Base-by-base conservation (phyloP, 2,329 filamentous ascomycete species). In the Aspergillus flavus region DNA sequence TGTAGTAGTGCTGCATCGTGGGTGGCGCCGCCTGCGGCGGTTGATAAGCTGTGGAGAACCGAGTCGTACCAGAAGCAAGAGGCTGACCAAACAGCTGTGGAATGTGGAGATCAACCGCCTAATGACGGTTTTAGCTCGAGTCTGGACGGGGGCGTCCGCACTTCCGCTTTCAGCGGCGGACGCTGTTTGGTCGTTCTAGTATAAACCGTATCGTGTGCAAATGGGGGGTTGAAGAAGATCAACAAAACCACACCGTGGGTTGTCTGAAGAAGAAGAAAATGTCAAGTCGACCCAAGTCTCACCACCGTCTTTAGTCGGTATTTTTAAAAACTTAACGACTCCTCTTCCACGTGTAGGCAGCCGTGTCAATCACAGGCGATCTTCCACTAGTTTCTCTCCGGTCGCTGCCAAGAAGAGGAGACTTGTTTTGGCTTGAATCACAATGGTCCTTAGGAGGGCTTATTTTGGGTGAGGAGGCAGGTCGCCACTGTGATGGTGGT, bases 11-110 rank as follows among this genome's bases (percentile, higher is more conserved):
- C 64, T 50, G 59, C 52, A 39, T 34, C 16, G 48, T 52, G 57
- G 53, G 66, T 64, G 72, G 66, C 64, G 68, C 73, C 72, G 72
- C 65, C 68, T 69, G 68, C 71, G 67, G 70, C 66, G 66, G 67
- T 64, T 67, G 63, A 65, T 62, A 53, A 63, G 58, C 32, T 66
- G 71, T 72, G 72, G 72, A 58, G 71, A 71, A 68, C 57, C 50
- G 59, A 55, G 19, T 57, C 57, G 23, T 57, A 30, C 46, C 46
- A 41, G 57, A 59, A 32, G 14, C 39, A n/a, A 28, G 21, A 36
- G 54, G 59, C 39, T 65, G 62, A 50, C 61, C 70, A 66, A 69
- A 68, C 67, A 62, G 62, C 56, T 58, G 30, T 57, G 54, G 58
- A 64, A 61, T 54, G 64, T 62, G 64, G 60, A 64, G 63, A 55